These are phyloP conservation scores for Eimeria maxima DNA, from an alignment of 169 alveolate genomes.

Conservation along the genomic window DNA sequence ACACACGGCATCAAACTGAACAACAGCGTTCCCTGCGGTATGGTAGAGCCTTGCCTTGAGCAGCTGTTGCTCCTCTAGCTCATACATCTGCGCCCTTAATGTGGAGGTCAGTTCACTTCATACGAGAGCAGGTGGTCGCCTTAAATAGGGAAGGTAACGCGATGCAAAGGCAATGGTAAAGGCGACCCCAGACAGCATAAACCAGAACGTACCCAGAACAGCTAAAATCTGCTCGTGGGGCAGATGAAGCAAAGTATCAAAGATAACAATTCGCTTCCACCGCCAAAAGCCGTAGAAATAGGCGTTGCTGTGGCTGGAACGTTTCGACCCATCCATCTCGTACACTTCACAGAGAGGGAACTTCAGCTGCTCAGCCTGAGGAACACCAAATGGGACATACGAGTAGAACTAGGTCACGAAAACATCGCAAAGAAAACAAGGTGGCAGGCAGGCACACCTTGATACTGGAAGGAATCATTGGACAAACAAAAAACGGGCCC, in stretches of 20 bases:
- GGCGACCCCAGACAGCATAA: background rate
- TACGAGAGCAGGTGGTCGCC: background rate
- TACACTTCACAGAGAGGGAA: conserved; percentile 96
- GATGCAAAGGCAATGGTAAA: background rate
- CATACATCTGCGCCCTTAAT: background rate
- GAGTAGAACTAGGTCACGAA: background rate
- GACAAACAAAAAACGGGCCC: background rate
- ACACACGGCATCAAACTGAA: background rate
- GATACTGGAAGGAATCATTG: background rate
- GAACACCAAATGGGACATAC: background rate
- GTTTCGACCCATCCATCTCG: conserved; percentile 95
- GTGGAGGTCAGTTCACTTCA: background rate
- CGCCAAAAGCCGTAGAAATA: conserved; percentile 97
- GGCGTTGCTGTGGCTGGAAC: conserved; percentile 97
- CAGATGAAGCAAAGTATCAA: conserved; percentile 95
- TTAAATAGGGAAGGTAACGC: background rate
- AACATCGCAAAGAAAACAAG: background rate
- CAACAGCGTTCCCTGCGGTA: background rate
- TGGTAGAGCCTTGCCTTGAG: background rate
- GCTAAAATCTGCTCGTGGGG: conserved; percentile 95
- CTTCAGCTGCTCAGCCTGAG: conserved; percentile 85
- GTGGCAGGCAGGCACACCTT: background rate
- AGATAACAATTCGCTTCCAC: conserved; percentile 96
- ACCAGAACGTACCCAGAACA: conserved; percentile 89
- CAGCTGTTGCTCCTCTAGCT: background rate